Evolutionary conservation across 192 early-diverging fungal genomes (phyloP).

Genomic region (Linnemannia hyalina): DNA sequence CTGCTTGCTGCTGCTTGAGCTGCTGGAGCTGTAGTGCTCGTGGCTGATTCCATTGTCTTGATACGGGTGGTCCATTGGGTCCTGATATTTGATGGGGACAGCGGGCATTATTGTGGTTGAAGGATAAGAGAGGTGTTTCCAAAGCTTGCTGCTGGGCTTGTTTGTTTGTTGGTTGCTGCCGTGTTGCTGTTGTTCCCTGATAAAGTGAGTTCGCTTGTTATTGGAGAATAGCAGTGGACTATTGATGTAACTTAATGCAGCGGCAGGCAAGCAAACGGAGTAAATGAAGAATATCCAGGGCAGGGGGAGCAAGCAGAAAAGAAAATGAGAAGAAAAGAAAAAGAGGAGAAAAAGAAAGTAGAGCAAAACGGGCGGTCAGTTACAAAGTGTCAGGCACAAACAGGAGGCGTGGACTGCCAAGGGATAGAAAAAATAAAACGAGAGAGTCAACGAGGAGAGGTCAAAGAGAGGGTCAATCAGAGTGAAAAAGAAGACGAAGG

Average conservation of each 20-base stretch:
- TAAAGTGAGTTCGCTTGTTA: neutral
- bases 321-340: neutral
- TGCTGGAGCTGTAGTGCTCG: conserved; percentile 17
- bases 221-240: neutral
- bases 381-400: neutral
- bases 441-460: neutral
- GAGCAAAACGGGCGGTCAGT: neutral
- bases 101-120: conserved; percentile 18
- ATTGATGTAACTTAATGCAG: neutral
- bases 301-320: neutral
- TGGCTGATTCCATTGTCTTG: conserved; percentile 20
- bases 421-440: neutral
- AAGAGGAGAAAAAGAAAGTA: neutral
- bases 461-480: conserved; percentile 10
- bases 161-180: neutral
- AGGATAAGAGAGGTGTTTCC: neutral
- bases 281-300: neutral
- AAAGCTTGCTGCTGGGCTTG: neutral
- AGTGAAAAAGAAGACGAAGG: neutral
- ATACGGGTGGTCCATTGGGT: conserved; percentile 13
- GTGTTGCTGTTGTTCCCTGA: neutral
- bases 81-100: conserved; percentile 25
- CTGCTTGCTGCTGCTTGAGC: conserved; percentile 41
- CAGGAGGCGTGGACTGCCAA: neutral
- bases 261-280: neutral